Evolutionary conservation across 1,139 yeast species (phyloP).

Genomic region (Starmera stellimalicola): DNA sequence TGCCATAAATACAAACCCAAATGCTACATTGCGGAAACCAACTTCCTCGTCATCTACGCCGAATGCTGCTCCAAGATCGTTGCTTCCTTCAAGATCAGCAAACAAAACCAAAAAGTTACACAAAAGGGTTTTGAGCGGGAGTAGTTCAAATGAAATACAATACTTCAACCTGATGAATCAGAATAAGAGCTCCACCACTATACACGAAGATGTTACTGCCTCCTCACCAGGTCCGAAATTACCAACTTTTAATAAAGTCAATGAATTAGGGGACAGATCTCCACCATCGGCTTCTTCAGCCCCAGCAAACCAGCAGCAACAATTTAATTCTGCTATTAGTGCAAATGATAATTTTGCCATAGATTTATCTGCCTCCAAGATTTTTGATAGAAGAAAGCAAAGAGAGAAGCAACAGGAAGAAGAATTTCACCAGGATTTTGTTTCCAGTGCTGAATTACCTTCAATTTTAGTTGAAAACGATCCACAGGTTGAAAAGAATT

Average conservation of each 20-base stretch:
- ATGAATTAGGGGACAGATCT: slow-evolving; percentile 1
- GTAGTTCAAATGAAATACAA: slow-evolving; percentile 11
- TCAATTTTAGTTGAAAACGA: slow-evolving; percentile 5
- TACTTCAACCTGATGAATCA: background rate
- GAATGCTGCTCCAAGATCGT: no score
- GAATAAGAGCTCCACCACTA: background rate
- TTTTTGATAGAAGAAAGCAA: slow-evolving; percentile 15
- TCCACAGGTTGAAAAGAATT: slow-evolving; percentile 10
- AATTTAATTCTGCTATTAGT: background rate
- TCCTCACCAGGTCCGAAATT: slow-evolving; percentile 10
- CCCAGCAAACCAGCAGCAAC: background rate
- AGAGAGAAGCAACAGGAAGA: slow-evolving; percentile 8
- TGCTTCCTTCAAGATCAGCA: slow-evolving; percentile 1
- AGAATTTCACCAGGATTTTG: slow-evolving; percentile 4
- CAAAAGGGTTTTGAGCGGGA: slow-evolving; percentile 16
- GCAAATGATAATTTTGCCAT: background rate
- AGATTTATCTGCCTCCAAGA: slow-evolving; percentile 9
- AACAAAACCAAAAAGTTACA: slow-evolving; percentile 12
- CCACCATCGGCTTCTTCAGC: background rate
- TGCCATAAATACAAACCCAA: background rate
- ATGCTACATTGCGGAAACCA: background rate
- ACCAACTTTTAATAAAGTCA: slow-evolving; percentile 16
- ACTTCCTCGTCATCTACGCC: slow-evolving; percentile 2
- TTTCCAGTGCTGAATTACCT: slow-evolving; percentile 1
- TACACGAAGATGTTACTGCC: slow-evolving; percentile 1